phyloP scores from a whole-genome alignment of 257 asterid species.

The Eustoma russellianum region DNA sequence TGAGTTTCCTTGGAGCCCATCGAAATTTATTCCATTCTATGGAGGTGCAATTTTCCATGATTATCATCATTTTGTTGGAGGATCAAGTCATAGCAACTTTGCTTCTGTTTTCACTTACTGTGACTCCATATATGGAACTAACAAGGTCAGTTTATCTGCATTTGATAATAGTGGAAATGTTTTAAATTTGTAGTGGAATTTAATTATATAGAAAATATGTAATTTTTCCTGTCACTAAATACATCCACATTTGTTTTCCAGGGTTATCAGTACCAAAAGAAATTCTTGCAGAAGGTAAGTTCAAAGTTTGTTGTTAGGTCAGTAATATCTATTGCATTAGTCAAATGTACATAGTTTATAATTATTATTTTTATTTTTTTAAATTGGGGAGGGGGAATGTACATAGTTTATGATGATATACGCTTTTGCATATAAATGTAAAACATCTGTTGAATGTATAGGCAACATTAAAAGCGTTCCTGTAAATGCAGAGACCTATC shows the following conservation, averaged over 20 bases:
- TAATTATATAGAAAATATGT: background rate
- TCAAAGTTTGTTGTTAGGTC: background rate
- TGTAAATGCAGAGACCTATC: no score
- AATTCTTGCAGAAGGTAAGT: conserved; percentile 46
- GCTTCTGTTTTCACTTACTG: conserved; percentile 79
- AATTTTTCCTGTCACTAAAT: background rate
- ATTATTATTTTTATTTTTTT: no score
- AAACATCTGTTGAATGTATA: no score
- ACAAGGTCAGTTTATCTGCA: conserved; percentile 43
- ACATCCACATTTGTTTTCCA: conserved; percentile 1
- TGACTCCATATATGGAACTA: conserved; percentile 51
- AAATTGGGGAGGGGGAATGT: no score
- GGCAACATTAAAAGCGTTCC: no score
- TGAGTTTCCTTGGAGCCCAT: conserved; percentile 78
- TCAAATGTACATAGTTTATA: no score
- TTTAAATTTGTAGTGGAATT: background rate
- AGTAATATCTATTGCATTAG: no score
- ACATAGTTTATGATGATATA: no score
- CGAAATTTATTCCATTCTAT: conserved; percentile 60
- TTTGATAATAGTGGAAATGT: background rate
- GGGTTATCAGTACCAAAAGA: conserved; percentile 56
- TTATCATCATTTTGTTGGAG: conserved; percentile 74
- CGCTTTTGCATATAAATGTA: no score
- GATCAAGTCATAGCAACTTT: conserved; percentile 58
- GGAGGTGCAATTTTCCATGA: conserved; percentile 80